phyloP scores from a whole-genome alignment of 1,284 basidiomycete genomes.

The Ceratobasidium sp. region DNA sequence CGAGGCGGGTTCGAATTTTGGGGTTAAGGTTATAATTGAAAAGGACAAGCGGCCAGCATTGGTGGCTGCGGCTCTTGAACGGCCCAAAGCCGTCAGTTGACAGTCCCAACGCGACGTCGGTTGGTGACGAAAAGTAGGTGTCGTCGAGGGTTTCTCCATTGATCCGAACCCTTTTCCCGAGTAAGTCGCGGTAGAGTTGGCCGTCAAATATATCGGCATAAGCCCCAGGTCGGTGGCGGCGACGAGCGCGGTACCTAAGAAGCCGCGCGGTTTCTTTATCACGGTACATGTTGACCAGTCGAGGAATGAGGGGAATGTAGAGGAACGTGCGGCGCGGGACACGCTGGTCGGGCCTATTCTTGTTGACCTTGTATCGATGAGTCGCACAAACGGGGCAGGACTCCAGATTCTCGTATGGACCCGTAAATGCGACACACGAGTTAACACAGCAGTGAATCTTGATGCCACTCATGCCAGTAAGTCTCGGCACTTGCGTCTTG shows the following conservation, averaged over 20 bases:
- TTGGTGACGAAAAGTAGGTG: slow-evolving; percentile 46
- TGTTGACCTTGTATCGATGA: slow-evolving; percentile 23
- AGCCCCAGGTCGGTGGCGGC: slow-evolving; percentile 32
- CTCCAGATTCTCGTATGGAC: slow-evolving; percentile 1
- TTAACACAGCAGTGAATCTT: slow-evolving; percentile 39
- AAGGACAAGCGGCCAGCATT: slow-evolving; percentile 44
- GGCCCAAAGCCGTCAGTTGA: slow-evolving; percentile 43
- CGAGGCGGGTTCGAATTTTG: slow-evolving; percentile 34
- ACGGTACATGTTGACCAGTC: slow-evolving; percentile 21
- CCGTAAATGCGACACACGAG: slow-evolving; percentile 37
- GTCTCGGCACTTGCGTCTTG: neutral
- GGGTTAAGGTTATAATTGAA: slow-evolving; percentile 42
- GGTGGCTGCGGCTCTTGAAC: slow-evolving; percentile 45
- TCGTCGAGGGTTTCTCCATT: slow-evolving; percentile 36
- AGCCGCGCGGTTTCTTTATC: slow-evolving; percentile 38
- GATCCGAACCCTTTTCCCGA: slow-evolving; percentile 3
- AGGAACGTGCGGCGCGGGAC: slow-evolving; percentile 13
- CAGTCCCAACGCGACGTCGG: slow-evolving; percentile 48
- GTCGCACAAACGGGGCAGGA: slow-evolving; percentile 37
- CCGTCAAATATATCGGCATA: slow-evolving; percentile 45
- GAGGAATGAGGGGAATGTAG: slow-evolving; percentile 41
- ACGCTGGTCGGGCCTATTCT: neutral
- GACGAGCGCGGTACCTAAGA: slow-evolving; percentile 44
- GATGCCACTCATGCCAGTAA: neutral
- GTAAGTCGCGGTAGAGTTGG: slow-evolving; percentile 20